Percentiles rank a stretch among this genome's conserved stretches.
Evolutionary conservation across 106 monocot species (phyloP).

Genomic region (Amphibolis antarctica): DNA sequence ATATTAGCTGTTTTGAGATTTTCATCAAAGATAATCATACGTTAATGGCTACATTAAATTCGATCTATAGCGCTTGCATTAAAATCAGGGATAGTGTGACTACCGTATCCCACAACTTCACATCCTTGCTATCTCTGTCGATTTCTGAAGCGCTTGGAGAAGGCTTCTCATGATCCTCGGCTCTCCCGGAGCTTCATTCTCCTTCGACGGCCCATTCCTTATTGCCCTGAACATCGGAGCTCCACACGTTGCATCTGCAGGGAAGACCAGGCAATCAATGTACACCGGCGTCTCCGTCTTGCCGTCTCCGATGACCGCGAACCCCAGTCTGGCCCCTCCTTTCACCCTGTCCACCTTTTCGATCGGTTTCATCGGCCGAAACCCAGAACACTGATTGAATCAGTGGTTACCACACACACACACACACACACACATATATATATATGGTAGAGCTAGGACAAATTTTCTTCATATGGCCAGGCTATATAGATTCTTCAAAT

Average conservation of each 20-base stretch:
- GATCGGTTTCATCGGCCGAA: background rate
- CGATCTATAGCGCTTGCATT: no score
- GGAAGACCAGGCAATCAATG: slow-evolving; percentile 81
- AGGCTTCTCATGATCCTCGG: slow-evolving; percentile 88
- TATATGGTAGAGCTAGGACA: no score
- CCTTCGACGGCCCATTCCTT: slow-evolving; percentile 55
- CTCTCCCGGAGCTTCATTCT: slow-evolving; percentile 56
- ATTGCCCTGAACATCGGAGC: slow-evolving; percentile 56
- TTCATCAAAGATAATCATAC: no score
- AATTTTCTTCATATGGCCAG: no score
- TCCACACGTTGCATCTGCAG: slow-evolving; percentile 19
- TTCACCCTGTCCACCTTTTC: slow-evolving; percentile 74
- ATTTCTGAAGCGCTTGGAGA: slow-evolving; percentile 67
- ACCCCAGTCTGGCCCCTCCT: slow-evolving; percentile 71
- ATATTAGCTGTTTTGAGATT: no score
- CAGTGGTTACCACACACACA: background rate
- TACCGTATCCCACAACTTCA: no score
- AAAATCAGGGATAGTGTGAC: no score
- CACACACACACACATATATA: background rate
- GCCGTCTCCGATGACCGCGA: slow-evolving; percentile 48
- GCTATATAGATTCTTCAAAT: no score
- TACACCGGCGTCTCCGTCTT: slow-evolving; percentile 52
- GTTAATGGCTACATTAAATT: no score
- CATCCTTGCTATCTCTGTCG: slow-evolving; percentile 41
- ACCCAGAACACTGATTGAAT: background rate